These are phyloP conservation scores for Heterobasidion parviporum DNA, from an alignment of 1,284 basidiomycete genomes.

Conservation along the genomic window DNA sequence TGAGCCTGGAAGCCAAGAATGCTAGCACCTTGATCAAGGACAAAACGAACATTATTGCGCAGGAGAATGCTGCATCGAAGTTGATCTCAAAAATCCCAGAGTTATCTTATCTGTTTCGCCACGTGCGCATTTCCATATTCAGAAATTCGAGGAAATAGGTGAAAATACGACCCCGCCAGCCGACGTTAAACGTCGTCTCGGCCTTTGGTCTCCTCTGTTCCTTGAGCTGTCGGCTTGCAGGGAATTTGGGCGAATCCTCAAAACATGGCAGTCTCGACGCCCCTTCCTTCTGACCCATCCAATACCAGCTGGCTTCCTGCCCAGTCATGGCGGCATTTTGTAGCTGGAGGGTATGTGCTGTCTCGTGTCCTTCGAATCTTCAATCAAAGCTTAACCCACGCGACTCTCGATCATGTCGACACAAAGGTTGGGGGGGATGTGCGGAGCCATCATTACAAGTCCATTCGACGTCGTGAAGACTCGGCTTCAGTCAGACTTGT, in stretches of 20 bases:
- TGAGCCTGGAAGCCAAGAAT: background rate
- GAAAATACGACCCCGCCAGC: background rate
- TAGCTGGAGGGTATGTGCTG: conserved; percentile 73
- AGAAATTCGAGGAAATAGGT: background rate
- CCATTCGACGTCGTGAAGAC: conserved; percentile 99
- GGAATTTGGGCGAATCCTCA: background rate
- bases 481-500: conserved; percentile 88
- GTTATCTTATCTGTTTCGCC: conserved; percentile 8
- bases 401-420: background rate
- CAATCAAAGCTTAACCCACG: no score
- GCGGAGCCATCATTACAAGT: conserved; percentile 92
- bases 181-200: no score
- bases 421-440: conserved; percentile 89
- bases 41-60: conserved; percentile 45
- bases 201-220: no score
- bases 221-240: no score
- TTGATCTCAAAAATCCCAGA: background rate
- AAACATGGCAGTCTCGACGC: background rate
- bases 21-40: conserved; percentile 45
- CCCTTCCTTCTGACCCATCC: conserved; percentile 20
- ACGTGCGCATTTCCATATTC: background rate
- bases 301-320: conserved; percentile 43
- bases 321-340: conserved; percentile 79
- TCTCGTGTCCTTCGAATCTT: background rate
- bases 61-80: background rate